Conservation (phyloP, 768 basidiomycete species). For the Boletus bicolor region DNA sequence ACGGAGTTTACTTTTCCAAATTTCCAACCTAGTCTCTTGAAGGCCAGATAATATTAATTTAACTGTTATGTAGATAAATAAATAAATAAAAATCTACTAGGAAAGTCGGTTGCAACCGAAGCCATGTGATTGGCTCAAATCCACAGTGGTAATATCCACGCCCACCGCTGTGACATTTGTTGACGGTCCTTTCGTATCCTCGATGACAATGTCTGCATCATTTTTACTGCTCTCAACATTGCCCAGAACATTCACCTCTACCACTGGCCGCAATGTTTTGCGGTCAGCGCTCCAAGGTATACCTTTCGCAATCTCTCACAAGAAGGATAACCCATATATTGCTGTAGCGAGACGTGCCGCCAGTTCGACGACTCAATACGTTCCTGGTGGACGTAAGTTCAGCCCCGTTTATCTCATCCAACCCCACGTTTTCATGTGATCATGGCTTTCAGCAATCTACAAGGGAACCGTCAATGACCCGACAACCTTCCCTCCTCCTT, state of each 20-base stretch:
- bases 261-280: constrained; percentile 38
- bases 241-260: constrained; percentile 39
- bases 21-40: no score
- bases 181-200: neutral
- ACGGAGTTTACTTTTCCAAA: no score
- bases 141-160: neutral
- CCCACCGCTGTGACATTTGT: neutral
- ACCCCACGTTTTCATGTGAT: neutral
- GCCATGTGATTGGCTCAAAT: constrained; percentile 17
- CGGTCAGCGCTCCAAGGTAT: constrained; percentile 43
- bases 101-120: constrained; percentile 6
- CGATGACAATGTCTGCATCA: constrained; percentile 43
- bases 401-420: neutral
- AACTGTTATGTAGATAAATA: neutral
- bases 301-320: neutral
- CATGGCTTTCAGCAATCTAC: constrained; percentile 59
- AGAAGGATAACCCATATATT: neutral
- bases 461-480: constrained; percentile 95
- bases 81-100: neutral
- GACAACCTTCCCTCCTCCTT: constrained; percentile 81
- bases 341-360: constrained; percentile 41
- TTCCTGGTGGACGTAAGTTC: constrained; percentile 70
- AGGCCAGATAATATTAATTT: no score
- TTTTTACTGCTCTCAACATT: constrained; percentile 49
- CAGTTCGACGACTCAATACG: constrained; percentile 41